These are phyloP conservation scores for Gossypium bickii DNA, from an alignment of 345 rosid species.

Conservation along the genomic window DNA sequence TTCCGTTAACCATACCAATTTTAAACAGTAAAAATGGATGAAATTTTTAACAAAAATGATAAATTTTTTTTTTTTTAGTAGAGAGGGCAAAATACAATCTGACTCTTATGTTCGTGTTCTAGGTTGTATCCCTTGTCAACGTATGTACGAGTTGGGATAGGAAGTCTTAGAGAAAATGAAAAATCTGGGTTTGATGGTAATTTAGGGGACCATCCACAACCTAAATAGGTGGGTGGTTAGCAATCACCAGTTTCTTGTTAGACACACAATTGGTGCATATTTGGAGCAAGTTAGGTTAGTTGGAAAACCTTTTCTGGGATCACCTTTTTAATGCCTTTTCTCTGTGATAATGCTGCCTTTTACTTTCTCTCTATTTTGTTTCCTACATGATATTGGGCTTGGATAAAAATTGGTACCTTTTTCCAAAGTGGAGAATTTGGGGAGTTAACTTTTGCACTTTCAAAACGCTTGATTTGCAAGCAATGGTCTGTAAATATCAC, in stretches of 20 bases:
- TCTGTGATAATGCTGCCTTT: conserved; percentile 19
- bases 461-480: conserved; percentile 22
- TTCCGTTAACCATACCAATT: no score
- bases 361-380: conserved; percentile 13
- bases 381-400: background rate
- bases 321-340: conserved; percentile 22
- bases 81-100: no score
- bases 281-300: conserved; percentile 12
- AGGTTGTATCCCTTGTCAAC: no score
- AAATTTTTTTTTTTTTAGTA: no score
- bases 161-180: background rate
- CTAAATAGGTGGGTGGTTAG: conserved; percentile 14
- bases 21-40: no score
- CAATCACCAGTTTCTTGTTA: conserved; percentile 9
- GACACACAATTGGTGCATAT: background rate
- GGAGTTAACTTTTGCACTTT: background rate
- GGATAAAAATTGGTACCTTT: conserved; percentile 20
- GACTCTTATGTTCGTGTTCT: no score
- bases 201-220: conserved; percentile 25
- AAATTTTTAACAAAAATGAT: no score
- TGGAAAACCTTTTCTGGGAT: conserved; percentile 6
- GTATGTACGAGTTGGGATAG: background rate
- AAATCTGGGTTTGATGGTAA: background rate
- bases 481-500: background rate
- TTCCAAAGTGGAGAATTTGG: conserved; percentile 16